Evolutionary conservation across 2,329 filamentous ascomycete species (phyloP), one percentile per base, ranked within the genome.

Genomic region (Capronia epimyces): DNA sequence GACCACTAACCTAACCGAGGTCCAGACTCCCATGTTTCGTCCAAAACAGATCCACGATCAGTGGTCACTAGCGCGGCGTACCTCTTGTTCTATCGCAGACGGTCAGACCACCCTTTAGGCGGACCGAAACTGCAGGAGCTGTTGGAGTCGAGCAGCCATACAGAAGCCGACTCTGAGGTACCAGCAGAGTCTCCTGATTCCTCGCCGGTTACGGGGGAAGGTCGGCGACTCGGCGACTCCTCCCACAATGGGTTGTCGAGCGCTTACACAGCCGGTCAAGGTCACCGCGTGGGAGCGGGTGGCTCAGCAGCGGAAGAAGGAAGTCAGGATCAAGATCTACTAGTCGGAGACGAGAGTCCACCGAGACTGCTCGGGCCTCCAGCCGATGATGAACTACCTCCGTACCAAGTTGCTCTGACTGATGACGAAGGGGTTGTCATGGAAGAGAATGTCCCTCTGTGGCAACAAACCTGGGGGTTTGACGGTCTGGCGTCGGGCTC

Each of bases 51-150:
- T 53, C 75, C 82, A 0, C 69, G 78, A 27, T 75, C 73, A 22
- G 80, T 89, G 7, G 80, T 95, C 3, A 86, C 87, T 3, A 71
- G 80, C 13, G 84, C 86, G 16, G 93, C 93, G 0, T 98, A 98
- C 69, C 78, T 98, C 9, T 77, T 98, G 27, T 98, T 98, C 75
- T 98, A 98, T 71, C 87, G 93, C 34, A 86, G 93, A 50, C 85
- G 89, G 57, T 88, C 89, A 3, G 76, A 79, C 6, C 71, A 70
- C 55, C 86, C 89, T 56, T 81, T 98, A 59, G 93, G 93, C 50
- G 90, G 90, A 21, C 77, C 83, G 39, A 79, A 79, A 45, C 83
- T 96, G 53, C 79, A 83, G 60, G 75, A 83, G 58, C 82, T 95
- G 43, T 75, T 87, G 47, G 78, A 83, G 46, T 86, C 79, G 63